These are phyloP conservation scores for Cladosporium colombiae DNA, from an alignment of 2,329 filamentous ascomycete species.

Conservation along the genomic window DNA sequence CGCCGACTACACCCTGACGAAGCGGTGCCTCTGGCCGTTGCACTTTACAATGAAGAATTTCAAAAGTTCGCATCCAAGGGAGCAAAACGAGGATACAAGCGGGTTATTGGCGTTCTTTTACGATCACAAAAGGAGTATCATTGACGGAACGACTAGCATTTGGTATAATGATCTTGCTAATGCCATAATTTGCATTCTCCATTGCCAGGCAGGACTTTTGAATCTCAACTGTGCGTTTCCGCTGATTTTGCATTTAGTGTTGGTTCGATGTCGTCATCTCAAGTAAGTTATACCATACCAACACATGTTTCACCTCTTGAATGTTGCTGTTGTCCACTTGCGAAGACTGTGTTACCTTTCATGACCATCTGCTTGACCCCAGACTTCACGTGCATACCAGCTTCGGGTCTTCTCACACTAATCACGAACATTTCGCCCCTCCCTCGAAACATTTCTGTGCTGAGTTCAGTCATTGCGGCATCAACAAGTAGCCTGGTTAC, in stretches of 20 bases:
- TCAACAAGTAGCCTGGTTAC: background rate
- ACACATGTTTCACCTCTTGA: background rate
- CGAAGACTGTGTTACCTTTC: background rate
- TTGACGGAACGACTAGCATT: background rate
- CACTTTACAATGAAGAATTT: conserved; percentile 84
- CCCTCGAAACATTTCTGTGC: background rate
- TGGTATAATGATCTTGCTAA: conserved; percentile 1
- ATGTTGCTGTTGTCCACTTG: background rate
- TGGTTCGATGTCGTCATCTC: background rate
- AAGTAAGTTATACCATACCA: background rate
- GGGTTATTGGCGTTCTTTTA: background rate
- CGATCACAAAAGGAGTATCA: background rate
- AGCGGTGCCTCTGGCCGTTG: conserved; percentile 77
- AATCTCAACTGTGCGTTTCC: background rate
- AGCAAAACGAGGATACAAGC: background rate
- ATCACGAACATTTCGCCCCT: background rate
- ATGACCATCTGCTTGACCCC: background rate
- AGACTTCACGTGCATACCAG: background rate
- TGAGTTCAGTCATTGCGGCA: background rate
- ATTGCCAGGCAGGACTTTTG: background rate
- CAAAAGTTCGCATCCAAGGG: conserved; percentile 38
- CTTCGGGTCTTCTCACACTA: background rate
- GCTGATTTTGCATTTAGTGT: background rate
- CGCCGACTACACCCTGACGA: conserved; percentile 86
- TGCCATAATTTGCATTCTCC: background rate